Conservation (phyloP, 2,329 filamentous ascomycete genomes). For the Penicillium sp. region DNA sequence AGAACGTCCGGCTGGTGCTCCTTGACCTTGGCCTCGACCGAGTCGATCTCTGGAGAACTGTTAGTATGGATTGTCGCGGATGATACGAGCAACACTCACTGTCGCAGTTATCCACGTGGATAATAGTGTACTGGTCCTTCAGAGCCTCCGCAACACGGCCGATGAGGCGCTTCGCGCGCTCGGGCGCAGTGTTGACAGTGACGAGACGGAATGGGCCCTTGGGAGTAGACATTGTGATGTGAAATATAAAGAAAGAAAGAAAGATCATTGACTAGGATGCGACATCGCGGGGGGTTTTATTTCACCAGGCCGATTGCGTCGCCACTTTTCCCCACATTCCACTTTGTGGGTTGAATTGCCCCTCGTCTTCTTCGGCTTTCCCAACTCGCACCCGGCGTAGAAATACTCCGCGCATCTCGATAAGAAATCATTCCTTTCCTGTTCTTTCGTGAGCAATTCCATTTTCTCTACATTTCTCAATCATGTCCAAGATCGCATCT, state of each 20-base stretch:
- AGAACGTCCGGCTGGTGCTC: slow-evolving; percentile 61
- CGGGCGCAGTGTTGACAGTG: slow-evolving; percentile 71
- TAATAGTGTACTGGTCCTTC: slow-evolving; percentile 68
- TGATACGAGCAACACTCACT: slow-evolving; percentile 51
- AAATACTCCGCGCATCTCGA: slow-evolving; percentile 31
- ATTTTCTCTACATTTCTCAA: not conserved
- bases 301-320: slow-evolving; percentile 18
- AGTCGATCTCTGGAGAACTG: slow-evolving; percentile 52
- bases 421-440: slow-evolving; percentile 1
- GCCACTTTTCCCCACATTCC: slow-evolving; percentile 26
- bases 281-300: slow-evolving; percentile 30
- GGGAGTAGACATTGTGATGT: slow-evolving; percentile 41
- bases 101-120: slow-evolving; percentile 66
- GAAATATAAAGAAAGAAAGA: slow-evolving; percentile 6
- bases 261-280: slow-evolving; percentile 10
- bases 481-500: slow-evolving; percentile 46
- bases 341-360: slow-evolving; percentile 22
- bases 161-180: slow-evolving; percentile 67
- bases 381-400: slow-evolving; percentile 30
- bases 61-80: slow-evolving; percentile 9
- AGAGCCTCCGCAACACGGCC: slow-evolving; percentile 66
- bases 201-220: slow-evolving; percentile 68
- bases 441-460: not conserved
- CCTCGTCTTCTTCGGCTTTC: slow-evolving; percentile 24
- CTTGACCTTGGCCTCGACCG: slow-evolving; percentile 61